Evolutionary conservation across 345 rosid species (phyloP), one percentile per base, ranked within the genome.

Genomic region (Eucalyptus marginata): DNA sequence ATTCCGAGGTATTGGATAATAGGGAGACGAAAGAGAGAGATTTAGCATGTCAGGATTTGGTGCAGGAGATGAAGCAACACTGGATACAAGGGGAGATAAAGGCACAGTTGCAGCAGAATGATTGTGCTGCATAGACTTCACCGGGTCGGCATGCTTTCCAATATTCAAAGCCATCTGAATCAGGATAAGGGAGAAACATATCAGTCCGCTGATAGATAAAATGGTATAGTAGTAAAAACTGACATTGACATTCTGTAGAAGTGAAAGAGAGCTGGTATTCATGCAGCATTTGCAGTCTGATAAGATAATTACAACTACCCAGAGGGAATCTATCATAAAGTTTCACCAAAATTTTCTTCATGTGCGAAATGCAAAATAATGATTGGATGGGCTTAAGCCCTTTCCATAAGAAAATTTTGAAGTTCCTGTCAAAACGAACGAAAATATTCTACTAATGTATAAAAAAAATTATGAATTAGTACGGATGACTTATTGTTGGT

Each of bases 101-200:
- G 96, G 93, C 50, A 92, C 88, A 36, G 91, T 56, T 47, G 91
- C 89, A 56, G 94, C 51, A 86, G 93, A 79, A 87, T 91, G 93
- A 50, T 93, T 92, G 58, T 89, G 92, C 87, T 90, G 94, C 83
- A 92, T 90, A 85, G 91, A 90, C 89, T 86, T 93, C 51, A 90
- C 88, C 36, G 88, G 86, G 91, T 49, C 84, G 43, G 92, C 87
- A 86, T 86, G 90, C 87, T 91, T 93, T 90, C 96, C 94, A 29
- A 91, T 56, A 89, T 76, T 92, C 88, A 90, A 71, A 68, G 94
- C 91, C 4, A 92, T 88, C 96, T 95, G 92, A 91, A 93, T 90
- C 49, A 87, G 50, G 52, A 50, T n/a, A 33, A 68, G 49, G 24
- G 59, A 68, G 44, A 87, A 40, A 76, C 7, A 40, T 40, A 76